Evolutionary conservation across 768 basidiomycete species (phyloP).

Genomic region (Pisolithus orientalis): DNA sequence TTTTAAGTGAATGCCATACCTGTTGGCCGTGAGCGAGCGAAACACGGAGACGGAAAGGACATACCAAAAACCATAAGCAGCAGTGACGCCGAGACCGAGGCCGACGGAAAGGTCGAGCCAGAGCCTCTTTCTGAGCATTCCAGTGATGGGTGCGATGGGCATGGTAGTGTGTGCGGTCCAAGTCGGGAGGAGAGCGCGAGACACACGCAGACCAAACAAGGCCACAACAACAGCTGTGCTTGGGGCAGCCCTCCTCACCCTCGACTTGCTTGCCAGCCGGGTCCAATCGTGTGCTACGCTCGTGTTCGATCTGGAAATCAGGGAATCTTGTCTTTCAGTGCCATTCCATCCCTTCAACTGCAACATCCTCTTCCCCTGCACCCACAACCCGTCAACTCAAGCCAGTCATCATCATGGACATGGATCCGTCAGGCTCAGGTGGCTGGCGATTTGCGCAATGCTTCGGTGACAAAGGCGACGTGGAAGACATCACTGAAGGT

Average conservation of each 20-base stretch:
- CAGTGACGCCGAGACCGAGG: constrained; percentile 68
- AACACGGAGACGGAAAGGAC: constrained; percentile 21
- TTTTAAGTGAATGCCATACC: constrained; percentile 83
- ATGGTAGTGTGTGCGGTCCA: constrained; percentile 36
- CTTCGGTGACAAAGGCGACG: constrained; percentile 99
- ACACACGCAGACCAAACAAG: constrained; percentile 23
- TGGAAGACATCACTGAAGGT: constrained; percentile 99
- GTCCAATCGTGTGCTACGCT: too few species aligned
- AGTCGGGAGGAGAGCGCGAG: constrained; percentile 13
- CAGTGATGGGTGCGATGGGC: constrained; percentile 88
- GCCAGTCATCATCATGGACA: constrained; percentile 58
- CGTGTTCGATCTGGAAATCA: too few species aligned
- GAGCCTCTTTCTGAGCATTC: constrained; percentile 88
- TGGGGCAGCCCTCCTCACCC: background rate
- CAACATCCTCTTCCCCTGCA: constrained; percentile 11
- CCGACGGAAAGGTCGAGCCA: constrained; percentile 77
- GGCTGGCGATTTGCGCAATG: constrained; percentile 99
- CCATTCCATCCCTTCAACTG: constrained; percentile 8
- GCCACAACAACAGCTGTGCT: constrained; percentile 10
- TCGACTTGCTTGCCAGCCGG: background rate
- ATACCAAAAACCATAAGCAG: constrained; percentile 81
- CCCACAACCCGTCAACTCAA: constrained; percentile 15
- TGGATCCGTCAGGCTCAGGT: constrained; percentile 76
- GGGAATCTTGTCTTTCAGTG: too few species aligned
- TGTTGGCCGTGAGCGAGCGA: constrained; percentile 25